phyloP scores from a whole-genome alignment of 345 rosid species.

The Physaria fendleri region DNA sequence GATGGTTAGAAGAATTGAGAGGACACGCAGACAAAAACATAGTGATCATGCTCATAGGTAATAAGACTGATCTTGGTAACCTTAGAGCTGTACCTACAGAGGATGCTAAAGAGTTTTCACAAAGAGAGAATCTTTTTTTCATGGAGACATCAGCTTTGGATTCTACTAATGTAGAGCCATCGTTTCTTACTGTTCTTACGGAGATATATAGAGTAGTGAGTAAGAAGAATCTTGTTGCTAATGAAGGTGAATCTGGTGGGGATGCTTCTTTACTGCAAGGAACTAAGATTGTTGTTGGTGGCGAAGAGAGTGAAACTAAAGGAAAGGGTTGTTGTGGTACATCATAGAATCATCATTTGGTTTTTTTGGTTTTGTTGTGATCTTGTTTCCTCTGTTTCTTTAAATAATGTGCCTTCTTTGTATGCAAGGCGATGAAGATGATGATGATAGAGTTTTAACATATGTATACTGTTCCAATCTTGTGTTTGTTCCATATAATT shows the following conservation, averaged over 20 bases:
- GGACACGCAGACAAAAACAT: slow-evolving; percentile 77
- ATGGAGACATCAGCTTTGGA: slow-evolving; percentile 81
- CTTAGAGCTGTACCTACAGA: slow-evolving; percentile 66
- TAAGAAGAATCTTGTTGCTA: slow-evolving; percentile 57
- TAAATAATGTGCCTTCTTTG: slow-evolving; percentile 4
- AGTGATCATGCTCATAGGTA: slow-evolving; percentile 68
- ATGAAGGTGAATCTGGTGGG: slow-evolving; percentile 31
- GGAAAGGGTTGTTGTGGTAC: slow-evolving; percentile 47
- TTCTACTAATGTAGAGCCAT: slow-evolving; percentile 65
- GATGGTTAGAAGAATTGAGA: slow-evolving; percentile 76
- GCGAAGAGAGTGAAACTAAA: slow-evolving; percentile 35
- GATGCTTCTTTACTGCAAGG: slow-evolving; percentile 52
- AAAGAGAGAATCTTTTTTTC: slow-evolving; percentile 71
- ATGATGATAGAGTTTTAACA: not conserved
- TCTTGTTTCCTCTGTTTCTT: not conserved
- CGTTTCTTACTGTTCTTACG: slow-evolving; percentile 53
- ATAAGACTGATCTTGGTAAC: slow-evolving; percentile 65
- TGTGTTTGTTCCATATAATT: no score
- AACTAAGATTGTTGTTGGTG: slow-evolving; percentile 54
- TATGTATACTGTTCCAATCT: not conserved
- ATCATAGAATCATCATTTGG: not conserved
- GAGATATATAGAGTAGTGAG: slow-evolving; percentile 64
- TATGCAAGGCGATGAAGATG: slow-evolving; percentile 9
- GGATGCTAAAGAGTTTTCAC: slow-evolving; percentile 74
- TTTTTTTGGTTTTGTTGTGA: not conserved